Conservation (phyloP, 495 filamentous ascomycete species). For the Penicillium bovifimosum region DNA sequence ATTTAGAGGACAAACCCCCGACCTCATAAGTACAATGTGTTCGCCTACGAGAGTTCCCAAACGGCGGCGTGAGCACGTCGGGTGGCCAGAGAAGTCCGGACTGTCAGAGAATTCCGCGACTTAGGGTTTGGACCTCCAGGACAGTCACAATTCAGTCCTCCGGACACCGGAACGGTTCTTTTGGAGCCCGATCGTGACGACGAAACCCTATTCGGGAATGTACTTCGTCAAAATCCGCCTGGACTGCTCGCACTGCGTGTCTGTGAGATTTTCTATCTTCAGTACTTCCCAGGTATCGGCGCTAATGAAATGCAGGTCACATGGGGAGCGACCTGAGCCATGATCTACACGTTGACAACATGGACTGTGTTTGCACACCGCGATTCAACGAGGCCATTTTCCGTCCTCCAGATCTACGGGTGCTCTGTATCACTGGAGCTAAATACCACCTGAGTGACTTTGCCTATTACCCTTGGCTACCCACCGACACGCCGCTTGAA, state of each 20-base stretch:
- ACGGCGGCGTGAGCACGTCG: neutral
- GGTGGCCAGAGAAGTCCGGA: neutral
- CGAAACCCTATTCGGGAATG: neutral
- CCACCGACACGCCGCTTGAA: neutral
- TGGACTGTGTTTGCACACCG: neutral
- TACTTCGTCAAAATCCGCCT: neutral
- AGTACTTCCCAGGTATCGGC: too few species aligned
- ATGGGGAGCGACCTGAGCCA: neutral
- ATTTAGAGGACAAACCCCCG: neutral
- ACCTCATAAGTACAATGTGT: too few species aligned
- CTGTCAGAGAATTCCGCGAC: neutral
- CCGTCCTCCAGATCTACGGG: neutral
- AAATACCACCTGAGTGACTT: neutral
- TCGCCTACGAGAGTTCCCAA: too few species aligned
- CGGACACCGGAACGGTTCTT: neutral
- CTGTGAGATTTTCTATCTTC: neutral
- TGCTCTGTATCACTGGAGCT: constrained; percentile 1
- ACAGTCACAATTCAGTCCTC: neutral
- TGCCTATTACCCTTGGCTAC: too few species aligned
- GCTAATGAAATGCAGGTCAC: neutral
- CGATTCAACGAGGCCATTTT: neutral
- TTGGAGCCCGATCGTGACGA: neutral
- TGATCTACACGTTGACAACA: neutral
- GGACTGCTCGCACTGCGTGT: neutral
- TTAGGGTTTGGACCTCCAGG: neutral